Conservation (phyloP, 345 rosid species). For the Brassica rapa region DNA sequence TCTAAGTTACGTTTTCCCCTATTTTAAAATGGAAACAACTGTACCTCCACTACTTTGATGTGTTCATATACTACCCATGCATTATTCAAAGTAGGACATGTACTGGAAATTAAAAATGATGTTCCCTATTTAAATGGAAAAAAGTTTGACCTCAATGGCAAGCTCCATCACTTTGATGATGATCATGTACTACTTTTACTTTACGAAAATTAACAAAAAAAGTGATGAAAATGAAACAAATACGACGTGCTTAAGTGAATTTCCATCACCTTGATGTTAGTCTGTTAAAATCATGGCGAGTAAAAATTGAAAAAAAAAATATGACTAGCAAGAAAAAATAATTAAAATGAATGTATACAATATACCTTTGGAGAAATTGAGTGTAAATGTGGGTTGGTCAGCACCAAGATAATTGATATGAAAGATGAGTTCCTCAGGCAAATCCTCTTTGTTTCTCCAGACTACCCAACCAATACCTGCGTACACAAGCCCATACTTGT, state of each 20-base stretch:
- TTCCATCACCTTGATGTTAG: conserved; percentile 7
- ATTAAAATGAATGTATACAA: background rate
- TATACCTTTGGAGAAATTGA: conserved; percentile 62
- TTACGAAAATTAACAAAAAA: background rate
- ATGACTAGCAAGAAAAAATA: background rate
- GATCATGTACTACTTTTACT: background rate
- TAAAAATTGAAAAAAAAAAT: background rate
- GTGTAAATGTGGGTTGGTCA: conserved; percentile 69
- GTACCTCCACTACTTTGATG: conserved; percentile 9
- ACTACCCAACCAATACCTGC: conserved; percentile 69
- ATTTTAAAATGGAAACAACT: background rate
- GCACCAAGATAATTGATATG: conserved; percentile 66
- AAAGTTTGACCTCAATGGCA: background rate
- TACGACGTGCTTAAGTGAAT: background rate
- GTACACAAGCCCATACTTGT: conserved; percentile 62
- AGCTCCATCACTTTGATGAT: background rate
- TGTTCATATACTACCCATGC: background rate
- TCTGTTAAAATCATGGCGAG: background rate
- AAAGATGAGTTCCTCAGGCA: conserved; percentile 67
- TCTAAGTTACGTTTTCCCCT: conserved; percentile 4
- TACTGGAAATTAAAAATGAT: background rate
- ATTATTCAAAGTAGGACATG: background rate
- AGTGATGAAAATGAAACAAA: background rate
- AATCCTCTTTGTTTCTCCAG: conserved; percentile 65
- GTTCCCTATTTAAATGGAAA: background rate